phyloP scores from a whole-genome alignment of 164 flowering plant species.

The Vitis riparia region DNA sequence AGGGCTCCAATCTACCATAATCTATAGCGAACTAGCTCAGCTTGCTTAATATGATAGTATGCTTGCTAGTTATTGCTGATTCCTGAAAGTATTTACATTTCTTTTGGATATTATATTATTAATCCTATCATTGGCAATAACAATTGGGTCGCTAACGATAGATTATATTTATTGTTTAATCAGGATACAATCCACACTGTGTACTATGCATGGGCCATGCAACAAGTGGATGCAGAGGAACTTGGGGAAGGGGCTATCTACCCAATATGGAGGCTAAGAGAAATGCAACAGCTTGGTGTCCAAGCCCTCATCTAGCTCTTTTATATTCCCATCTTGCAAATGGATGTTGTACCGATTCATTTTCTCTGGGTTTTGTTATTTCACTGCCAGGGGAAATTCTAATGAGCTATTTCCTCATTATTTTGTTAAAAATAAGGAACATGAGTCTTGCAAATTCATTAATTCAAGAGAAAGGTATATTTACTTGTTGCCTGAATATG shows the following conservation, averaged over 20 bases:
- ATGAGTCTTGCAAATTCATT: not conserved
- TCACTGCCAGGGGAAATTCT: not conserved
- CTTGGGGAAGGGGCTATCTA: constrained; percentile 67
- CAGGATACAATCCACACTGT: constrained; percentile 95
- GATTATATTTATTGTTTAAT: not conserved
- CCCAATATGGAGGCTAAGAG: constrained; percentile 85
- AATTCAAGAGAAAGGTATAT: not conserved
- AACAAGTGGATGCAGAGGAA: constrained; percentile 71
- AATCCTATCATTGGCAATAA: not conserved
- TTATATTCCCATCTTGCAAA: not conserved
- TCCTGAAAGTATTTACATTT: too few species aligned
- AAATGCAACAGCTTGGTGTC: constrained; percentile 79
- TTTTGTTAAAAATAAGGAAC: not conserved
- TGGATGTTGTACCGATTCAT: not conserved
- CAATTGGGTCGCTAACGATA: too few species aligned
- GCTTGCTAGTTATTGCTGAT: too few species aligned
- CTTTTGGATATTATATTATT: too few species aligned
- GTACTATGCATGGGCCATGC: constrained; percentile 92
- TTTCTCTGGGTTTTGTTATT: not conserved
- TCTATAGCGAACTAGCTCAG: too few species aligned
- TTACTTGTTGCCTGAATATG: not conserved
- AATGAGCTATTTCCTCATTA: not conserved
- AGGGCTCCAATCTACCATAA: too few species aligned
- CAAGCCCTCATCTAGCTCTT: constrained; percentile 69
- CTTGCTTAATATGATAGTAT: too few species aligned